Base-by-base conservation (phyloP, 2,329 filamentous ascomycete species). In the Graphium sp. region DNA sequence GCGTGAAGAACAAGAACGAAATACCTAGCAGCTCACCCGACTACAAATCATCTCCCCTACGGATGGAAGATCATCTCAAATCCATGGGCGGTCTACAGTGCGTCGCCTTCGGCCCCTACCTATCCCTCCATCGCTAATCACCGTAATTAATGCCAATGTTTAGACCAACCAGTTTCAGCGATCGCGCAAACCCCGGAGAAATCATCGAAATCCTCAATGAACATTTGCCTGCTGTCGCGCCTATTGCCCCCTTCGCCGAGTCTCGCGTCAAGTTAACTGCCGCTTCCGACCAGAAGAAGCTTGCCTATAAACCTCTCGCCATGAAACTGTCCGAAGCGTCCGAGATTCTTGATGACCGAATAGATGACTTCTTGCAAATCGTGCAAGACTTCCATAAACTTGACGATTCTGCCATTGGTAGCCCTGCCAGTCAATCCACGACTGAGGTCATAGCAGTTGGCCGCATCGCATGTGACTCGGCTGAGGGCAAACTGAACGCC, bases 321-420 rank as follows among this genome's bases (percentile, higher is more conserved):
- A 93, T 95, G 84, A 92, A 93, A 44, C 62, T 89, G 6, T 85
- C 82, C 5, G 85, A 94, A 47, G 74, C 83, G 0, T 92, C 87
- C 5, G 85, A 93, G 49, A 81, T 93, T 24, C 65, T 95, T 6
- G 89, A 98, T 52, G 87, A 95, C 51, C 68, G 84, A 41, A 94
- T 98, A 56, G 84, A 95, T 41, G 83, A 85, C 36, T 93, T 94
- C 43, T 64, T 72, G 34, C 56, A 60, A n/a, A 50, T 84, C 2
- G 62, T 92, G 5, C 74, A 81, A 51, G 68, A 76, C 32, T 62
- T 84, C 38, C 70, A 92, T 49, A 60, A 67, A 10, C 58, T 93
- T 5, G 80, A 89, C 12, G 76, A 89, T 34, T 66, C 69, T 12
- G 77, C 71, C 0, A 91, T 98, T 48, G 85, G 85, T 26, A 93